Evolutionary conservation across 768 basidiomycete species (phyloP), one percentile per base, ranked within the genome.

Genomic region (Leccinum longicurvipes): DNA sequence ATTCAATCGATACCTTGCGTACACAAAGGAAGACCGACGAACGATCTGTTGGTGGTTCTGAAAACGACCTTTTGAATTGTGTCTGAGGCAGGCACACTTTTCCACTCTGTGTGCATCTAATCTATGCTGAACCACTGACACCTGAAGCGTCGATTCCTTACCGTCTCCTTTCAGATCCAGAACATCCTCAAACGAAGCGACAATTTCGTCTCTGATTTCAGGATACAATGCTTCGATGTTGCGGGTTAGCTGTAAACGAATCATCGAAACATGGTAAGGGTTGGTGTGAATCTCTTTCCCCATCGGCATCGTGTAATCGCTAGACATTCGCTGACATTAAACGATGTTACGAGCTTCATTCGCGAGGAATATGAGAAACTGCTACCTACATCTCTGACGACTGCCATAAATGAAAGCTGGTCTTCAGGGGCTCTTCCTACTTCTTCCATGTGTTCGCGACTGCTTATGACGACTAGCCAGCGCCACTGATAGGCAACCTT

Each of bases 121-220:
- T 31, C 31, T 12, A 31, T 6, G 31, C 6, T 6, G 12, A 31
- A 31, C 31, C 6, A 31, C 6, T 6, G 6, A 31, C 6, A 31
- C 12, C 12, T 6, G 31, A 31, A 6, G n/a, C n/a, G n/a, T 31
- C 6, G 12, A 31, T 6, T 6, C 6, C 31, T 31, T 12, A 31
- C 31, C 31, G 12, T 31, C 12, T 31, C 31, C 31, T 12, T 12
- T 54, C 14, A 63, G 53, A 50, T 55, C 51, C 12, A 83, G 68
- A 28, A 68, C 60, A 1, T 77, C 78, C 3, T 66, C 60, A 50
- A 82, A 77, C 1, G 81, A 70, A 0, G 64, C 50, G 1, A 62
- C 44, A 24, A 82, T 66, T 56, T 85, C 84, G 19, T 79, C 75
- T 11, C 69, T 72, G 14, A 84, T 62, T 21, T 73, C 71, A 1